These are phyloP conservation scores for Teunomyces gatunensis DNA, from an alignment of 805 yeast genomes.

Conservation along the genomic window DNA sequence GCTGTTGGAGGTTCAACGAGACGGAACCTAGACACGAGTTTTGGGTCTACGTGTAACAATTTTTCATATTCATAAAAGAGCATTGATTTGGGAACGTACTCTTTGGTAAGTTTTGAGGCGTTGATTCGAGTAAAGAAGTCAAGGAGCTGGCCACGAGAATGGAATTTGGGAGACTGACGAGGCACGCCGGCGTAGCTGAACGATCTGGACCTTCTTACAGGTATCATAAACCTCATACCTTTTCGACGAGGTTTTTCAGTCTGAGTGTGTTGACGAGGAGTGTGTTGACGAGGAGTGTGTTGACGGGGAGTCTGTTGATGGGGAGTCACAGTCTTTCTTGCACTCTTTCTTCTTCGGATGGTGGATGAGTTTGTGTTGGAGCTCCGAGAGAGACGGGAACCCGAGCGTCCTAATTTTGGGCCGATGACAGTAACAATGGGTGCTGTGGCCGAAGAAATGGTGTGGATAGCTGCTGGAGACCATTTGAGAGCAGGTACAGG, in stretches of 20 bases:
- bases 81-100: constrained; percentile 29
- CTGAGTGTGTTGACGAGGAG: neutral
- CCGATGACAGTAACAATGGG: constrained; percentile 25
- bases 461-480: neutral
- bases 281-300: too few relatives aligned
- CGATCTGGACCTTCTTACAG: constrained; percentile 34
- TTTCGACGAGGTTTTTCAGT: constrained; percentile 1
- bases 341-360: neutral
- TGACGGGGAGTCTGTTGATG: too few relatives aligned
- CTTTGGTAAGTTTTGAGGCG: constrained; percentile 22
- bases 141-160: constrained; percentile 14
- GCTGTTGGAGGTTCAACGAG: neutral
- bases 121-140: constrained; percentile 16
- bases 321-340: neutral
- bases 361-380: neutral
- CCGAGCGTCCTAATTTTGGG: neutral
- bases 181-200: constrained; percentile 24
- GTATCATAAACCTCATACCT: constrained; percentile 24
- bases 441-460: constrained; percentile 5
- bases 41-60: constrained; percentile 13
- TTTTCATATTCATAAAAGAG: constrained; percentile 20
- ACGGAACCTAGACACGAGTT: neutral
- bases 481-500: too few relatives aligned
- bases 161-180: constrained; percentile 18
- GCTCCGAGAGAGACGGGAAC: neutral